phyloP scores from a whole-genome alignment of 768 basidiomycete species.

The Cytidiella melzeri region DNA sequence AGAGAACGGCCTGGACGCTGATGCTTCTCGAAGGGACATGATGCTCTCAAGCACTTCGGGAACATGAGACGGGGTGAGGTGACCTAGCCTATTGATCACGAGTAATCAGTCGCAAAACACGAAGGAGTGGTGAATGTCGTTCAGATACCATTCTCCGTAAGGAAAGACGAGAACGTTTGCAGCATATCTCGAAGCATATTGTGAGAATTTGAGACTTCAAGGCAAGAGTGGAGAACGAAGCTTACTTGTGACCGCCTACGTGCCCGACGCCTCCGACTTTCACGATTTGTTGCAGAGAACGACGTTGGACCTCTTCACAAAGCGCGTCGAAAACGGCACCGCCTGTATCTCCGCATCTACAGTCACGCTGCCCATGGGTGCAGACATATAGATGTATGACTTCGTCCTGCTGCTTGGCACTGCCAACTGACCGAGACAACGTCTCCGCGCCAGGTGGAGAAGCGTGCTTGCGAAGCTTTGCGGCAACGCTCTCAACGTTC shows the following conservation, averaged over 20 bases:
- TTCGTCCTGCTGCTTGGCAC: slow-evolving; percentile 15
- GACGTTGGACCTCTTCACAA: slow-evolving; percentile 41
- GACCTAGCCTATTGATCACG: slow-evolving; percentile 47
- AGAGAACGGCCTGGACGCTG: slow-evolving; percentile 21
- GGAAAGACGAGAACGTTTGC: slow-evolving; percentile 67
- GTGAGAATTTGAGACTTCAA: not conserved
- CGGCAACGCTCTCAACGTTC: slow-evolving; percentile 45
- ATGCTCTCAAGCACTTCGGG: slow-evolving; percentile 40
- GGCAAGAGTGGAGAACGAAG: slow-evolving; percentile 9
- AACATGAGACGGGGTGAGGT: slow-evolving; percentile 51
- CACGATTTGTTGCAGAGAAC: slow-evolving; percentile 28
- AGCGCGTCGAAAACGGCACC: slow-evolving; percentile 49
- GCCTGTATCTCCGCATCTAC: slow-evolving; percentile 69
- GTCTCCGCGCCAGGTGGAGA: slow-evolving; percentile 12
- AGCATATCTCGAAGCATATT: slow-evolving; percentile 43
- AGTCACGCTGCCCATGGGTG: slow-evolving; percentile 75
- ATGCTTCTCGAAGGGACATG: slow-evolving; percentile 24
- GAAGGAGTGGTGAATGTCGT: slow-evolving; percentile 1
- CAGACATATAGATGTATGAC: slow-evolving; percentile 57
- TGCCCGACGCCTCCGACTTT: slow-evolving; percentile 64
- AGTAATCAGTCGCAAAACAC: no score
- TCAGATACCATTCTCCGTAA: slow-evolving; percentile 59
- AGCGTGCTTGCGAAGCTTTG: slow-evolving; percentile 27
- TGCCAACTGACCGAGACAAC: not conserved
- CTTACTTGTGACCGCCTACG: slow-evolving; percentile 81